Evolutionary conservation across 2,329 filamentous ascomycete species (phyloP).

Genomic region (Laburnicola sp.): DNA sequence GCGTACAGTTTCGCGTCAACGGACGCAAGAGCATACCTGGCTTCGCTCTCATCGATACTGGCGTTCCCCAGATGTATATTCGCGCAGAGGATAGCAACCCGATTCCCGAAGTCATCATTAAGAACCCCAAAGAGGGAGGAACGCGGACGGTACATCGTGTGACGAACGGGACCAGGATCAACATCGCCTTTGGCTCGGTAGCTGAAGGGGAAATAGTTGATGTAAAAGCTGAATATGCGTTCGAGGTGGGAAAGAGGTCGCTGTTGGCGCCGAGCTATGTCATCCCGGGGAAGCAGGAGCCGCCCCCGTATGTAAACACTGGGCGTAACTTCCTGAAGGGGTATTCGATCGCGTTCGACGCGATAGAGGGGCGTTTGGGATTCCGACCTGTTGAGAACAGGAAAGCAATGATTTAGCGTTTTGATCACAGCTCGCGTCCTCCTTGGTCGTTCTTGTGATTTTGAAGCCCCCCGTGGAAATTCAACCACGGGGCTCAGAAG

Average conservation of each 20-base stretch:
- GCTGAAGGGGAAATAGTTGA: slow-evolving; percentile 13
- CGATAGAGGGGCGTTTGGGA: slow-evolving; percentile 36
- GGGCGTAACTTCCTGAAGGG: slow-evolving; percentile 39
- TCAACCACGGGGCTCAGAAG: no score
- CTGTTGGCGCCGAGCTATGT: slow-evolving; percentile 35
- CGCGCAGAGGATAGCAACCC: slow-evolving; percentile 29
- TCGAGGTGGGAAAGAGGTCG: slow-evolving; percentile 29
- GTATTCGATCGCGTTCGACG: slow-evolving; percentile 42
- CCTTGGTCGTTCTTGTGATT: background rate
- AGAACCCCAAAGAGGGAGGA: slow-evolving; percentile 36
- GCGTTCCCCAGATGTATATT: slow-evolving; percentile 43
- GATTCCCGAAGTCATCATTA: slow-evolving; percentile 35
- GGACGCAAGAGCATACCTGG: slow-evolving; percentile 27
- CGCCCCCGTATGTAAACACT: slow-evolving; percentile 39
- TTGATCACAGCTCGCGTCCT: slow-evolving; percentile 3
- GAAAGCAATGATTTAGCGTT: slow-evolving; percentile 4
- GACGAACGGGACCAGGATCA: slow-evolving; percentile 33
- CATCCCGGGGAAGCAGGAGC: slow-evolving; percentile 25
- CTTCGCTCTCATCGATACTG: slow-evolving; percentile 37
- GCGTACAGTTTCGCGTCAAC: slow-evolving; percentile 36
- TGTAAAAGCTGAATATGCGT: slow-evolving; percentile 24
- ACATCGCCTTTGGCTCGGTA: slow-evolving; percentile 27
- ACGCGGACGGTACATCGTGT: slow-evolving; percentile 35
- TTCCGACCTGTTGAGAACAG: slow-evolving; percentile 25
- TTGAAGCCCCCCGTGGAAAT: background rate